Evolutionary conservation across 1,139 yeast species (phyloP).

Genomic region (Trichomonascaceae sp.): DNA sequence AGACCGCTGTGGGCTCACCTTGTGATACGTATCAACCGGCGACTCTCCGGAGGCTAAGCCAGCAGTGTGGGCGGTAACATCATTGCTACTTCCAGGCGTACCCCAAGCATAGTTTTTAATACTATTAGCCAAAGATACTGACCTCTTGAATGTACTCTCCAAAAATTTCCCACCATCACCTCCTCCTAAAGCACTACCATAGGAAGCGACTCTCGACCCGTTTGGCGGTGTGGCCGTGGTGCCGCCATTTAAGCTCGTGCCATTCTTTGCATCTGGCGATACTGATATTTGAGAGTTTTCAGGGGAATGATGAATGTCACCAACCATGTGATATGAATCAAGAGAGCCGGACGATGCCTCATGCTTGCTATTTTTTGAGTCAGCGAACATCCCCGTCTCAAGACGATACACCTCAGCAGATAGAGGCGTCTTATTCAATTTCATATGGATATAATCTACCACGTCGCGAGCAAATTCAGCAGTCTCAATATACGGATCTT

Average conservation of each 20-base stretch:
- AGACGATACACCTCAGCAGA: constrained; percentile 26
- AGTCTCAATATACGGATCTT: constrained; percentile 86
- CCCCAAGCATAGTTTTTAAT: constrained; percentile 32
- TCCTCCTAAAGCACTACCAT: not conserved
- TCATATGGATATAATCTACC: constrained; percentile 66
- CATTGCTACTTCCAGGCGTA: constrained; percentile 18
- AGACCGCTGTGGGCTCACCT: not conserved
- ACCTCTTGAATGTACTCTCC: constrained; percentile 26
- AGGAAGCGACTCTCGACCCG: constrained; percentile 7
- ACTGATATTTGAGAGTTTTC: not conserved
- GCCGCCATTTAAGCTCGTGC: not conserved
- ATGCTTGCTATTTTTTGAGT: constrained; percentile 8
- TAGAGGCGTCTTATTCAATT: constrained; percentile 57
- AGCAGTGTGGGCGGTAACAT: not conserved
- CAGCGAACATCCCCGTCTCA: constrained; percentile 11
- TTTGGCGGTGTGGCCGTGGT: not conserved
- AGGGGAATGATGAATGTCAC: not conserved
- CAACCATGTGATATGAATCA: not conserved
- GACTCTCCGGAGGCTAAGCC: not conserved
- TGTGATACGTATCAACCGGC: not conserved
- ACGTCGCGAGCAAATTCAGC: constrained; percentile 65
- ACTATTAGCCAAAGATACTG: constrained; percentile 35
- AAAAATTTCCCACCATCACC: constrained; percentile 2
- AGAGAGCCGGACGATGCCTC: not conserved
- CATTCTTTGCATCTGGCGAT: not conserved